These are phyloP conservation scores for Coemansia nantahalensis DNA, from an alignment of 192 early-diverging fungal species.

Conservation along the genomic window DNA sequence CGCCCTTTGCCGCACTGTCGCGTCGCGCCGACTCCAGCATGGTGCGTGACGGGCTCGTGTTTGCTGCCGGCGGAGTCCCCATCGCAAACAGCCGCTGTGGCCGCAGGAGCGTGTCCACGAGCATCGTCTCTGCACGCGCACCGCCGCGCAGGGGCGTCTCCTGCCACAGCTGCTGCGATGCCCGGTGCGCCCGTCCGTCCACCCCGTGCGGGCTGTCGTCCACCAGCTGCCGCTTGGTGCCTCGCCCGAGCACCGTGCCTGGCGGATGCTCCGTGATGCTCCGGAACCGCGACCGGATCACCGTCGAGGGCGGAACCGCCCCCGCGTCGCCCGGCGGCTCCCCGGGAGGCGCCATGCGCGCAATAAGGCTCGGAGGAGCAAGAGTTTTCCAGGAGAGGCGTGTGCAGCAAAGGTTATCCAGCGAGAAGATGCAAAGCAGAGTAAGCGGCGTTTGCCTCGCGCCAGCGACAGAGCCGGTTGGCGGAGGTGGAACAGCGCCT, in stretches of 20 bases:
- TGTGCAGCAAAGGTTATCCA: too few species aligned
- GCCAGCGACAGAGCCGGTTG: too few species aligned
- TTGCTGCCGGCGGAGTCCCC: slow-evolving; percentile 3
- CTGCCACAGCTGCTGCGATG: slow-evolving; percentile 8
- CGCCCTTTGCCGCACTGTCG: slow-evolving; percentile 6
- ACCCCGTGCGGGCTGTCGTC: slow-evolving; percentile 23
- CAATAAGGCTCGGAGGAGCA: too few species aligned
- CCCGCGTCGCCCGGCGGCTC: slow-evolving; percentile 3
- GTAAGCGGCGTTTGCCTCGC: too few species aligned
- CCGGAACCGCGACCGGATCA: slow-evolving; percentile 39
- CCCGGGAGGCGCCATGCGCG: neutral
- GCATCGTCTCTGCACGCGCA: neutral
- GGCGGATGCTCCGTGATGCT: slow-evolving; percentile 13
- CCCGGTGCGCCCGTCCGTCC: neutral
- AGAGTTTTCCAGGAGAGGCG: too few species aligned
- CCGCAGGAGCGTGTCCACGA: slow-evolving; percentile 16
- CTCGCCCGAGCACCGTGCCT: slow-evolving; percentile 6
- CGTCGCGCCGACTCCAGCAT: slow-evolving; percentile 20
- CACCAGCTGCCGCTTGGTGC: slow-evolving; percentile 29
- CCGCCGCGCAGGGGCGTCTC: slow-evolving; percentile 23
- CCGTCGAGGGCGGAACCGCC: slow-evolving; percentile 32
- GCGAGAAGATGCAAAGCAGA: too few species aligned
- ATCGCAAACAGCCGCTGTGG: slow-evolving; percentile 23
- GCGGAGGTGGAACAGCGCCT: too few species aligned
- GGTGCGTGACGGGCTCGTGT: slow-evolving; percentile 17